Base-by-base conservation (phyloP, 441 rosid genomes). In the Omphalea diandra region DNA sequence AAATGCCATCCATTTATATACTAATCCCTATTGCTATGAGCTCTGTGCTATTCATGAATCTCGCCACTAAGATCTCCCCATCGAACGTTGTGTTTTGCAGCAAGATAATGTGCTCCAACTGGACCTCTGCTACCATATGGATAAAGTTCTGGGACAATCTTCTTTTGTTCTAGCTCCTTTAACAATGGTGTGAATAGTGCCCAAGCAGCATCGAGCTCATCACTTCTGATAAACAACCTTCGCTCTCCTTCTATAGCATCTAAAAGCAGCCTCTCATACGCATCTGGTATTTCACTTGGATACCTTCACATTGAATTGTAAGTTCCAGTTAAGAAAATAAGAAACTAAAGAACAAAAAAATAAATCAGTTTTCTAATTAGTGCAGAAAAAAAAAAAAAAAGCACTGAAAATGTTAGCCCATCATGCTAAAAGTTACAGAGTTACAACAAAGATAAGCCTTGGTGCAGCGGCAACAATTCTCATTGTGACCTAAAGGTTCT, bases 171-270 rank as follows among this genome's bases (percentile, higher is more conserved):
- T 0, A 94, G 87, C 65, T 91, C 91, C 78, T 83, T 87, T 73
- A 94, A 77, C 74, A 83, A 70, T 40, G 97, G 98, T 24, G 97
- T 88, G 73, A 94, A 94, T 40, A 94, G 68, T 60, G 83, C 75
- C 97, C 98, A 91, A 10, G 97, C 97, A 67, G 98, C 97, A 76
- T 91, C 88, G 2, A 94, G 90, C 87, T 94, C 98, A 56, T 94
- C 98, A 54, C 97, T 94, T 71, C 97, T 81, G 33, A 90, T 94
- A 75, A 91, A 94, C 73, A 94, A 72, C 70, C 97, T 84, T 46
- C 96, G 73, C 75, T 94, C 98, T 54, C 97, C 97, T 79, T 85
- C 97, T 4, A 91, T 81, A 4, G 97, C 95, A 77, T 94, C 98
- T 65, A 91, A 75, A 56, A 94, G 87, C 12, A 94, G 84, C 83